Evolutionary conservation across 2,329 filamentous ascomycete species (phyloP).

Genomic region (Apiospora sp.): DNA sequence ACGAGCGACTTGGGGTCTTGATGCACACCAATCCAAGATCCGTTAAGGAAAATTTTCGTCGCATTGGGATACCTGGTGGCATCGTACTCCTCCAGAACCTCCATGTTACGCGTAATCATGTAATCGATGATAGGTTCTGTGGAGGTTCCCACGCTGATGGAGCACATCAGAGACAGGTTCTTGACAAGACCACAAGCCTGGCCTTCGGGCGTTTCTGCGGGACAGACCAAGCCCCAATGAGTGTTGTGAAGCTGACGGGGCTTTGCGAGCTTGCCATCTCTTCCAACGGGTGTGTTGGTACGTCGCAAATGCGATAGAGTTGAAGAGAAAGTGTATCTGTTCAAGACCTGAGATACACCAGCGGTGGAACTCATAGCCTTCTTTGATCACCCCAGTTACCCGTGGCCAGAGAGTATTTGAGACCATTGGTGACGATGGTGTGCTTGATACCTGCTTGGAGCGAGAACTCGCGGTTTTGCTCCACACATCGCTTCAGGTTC

Average conservation of each 20-base stretch:
- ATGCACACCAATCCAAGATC: constrained; percentile 96
- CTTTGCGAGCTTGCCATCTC: constrained; percentile 98
- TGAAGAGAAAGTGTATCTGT: constrained; percentile 96
- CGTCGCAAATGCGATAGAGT: constrained; percentile 95
- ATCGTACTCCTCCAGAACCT: constrained; percentile 94
- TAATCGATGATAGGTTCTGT: constrained; percentile 92
- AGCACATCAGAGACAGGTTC: constrained; percentile 97
- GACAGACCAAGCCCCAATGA: constrained; percentile 97
- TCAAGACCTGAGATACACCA: constrained; percentile 97
- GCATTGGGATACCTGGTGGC: constrained; percentile 85
- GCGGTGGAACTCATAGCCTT: constrained; percentile 95
- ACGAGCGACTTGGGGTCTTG: constrained; percentile 88
- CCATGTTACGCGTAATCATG: constrained; percentile 96
- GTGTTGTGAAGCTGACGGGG: constrained; percentile 98
- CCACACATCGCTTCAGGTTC: constrained; percentile 91
- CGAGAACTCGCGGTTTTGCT: constrained; percentile 88
- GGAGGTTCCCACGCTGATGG: constrained; percentile 93
- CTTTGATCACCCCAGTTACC: constrained; percentile 99
- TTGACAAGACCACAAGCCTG: constrained; percentile 98
- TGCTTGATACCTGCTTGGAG: constrained; percentile 90
- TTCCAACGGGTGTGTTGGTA: constrained; percentile 96
- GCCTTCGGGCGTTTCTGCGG: constrained; percentile 96
- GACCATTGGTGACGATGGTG: constrained; percentile 87
- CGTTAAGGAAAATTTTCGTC: constrained; percentile 98
- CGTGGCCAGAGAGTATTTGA: constrained; percentile 96